phyloP scores from a whole-genome alignment of 1,139 yeast species.

The Sugiyamaella xylanicola region DNA sequence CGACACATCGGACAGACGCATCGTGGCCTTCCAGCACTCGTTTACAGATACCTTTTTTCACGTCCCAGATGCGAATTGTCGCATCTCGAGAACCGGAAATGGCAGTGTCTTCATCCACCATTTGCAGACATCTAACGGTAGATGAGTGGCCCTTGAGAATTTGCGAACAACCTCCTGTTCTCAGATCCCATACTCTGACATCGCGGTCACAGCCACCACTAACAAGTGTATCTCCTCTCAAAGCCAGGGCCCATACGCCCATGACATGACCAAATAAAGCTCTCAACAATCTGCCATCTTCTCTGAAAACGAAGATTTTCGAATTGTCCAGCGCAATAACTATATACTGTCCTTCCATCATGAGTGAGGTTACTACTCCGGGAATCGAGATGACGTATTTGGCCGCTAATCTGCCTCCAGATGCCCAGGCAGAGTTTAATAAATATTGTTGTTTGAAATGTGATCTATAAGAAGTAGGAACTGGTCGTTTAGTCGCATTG shows the following conservation, averaged over 20 bases:
- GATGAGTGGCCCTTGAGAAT: slow-evolving; percentile 89
- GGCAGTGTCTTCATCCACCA: slow-evolving; percentile 70
- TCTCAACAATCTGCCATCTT: slow-evolving; percentile 70
- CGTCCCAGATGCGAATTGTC: slow-evolving; percentile 90
- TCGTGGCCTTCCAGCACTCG: slow-evolving; percentile 73
- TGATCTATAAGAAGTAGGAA: slow-evolving; percentile 45
- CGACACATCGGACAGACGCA: slow-evolving; percentile 77
- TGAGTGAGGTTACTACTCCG: slow-evolving; percentile 46
- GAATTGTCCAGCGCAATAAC: slow-evolving; percentile 49
- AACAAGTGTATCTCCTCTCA: slow-evolving; percentile 73
- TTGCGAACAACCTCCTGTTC: slow-evolving; percentile 72
- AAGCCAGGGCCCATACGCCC: slow-evolving; percentile 96
- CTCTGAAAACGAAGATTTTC: slow-evolving; percentile 47
- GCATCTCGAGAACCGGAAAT: slow-evolving; percentile 90
- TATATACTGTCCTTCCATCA: slow-evolving; percentile 44
- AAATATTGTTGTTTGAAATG: slow-evolving; percentile 48
- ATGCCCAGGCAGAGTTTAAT: slow-evolving; percentile 46
- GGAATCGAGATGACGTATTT: slow-evolving; percentile 36
- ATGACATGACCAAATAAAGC: slow-evolving; percentile 89
- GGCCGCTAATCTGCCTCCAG: slow-evolving; percentile 48
- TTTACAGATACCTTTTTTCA: slow-evolving; percentile 71
- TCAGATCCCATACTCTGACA: slow-evolving; percentile 87
- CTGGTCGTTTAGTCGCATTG: slow-evolving; percentile 38
- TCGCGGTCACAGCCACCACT: slow-evolving; percentile 91
- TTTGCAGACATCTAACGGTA: slow-evolving; percentile 88